Evolutionary conservation across 345 rosid species (phyloP).

Genomic region (Corymbia maculata): DNA sequence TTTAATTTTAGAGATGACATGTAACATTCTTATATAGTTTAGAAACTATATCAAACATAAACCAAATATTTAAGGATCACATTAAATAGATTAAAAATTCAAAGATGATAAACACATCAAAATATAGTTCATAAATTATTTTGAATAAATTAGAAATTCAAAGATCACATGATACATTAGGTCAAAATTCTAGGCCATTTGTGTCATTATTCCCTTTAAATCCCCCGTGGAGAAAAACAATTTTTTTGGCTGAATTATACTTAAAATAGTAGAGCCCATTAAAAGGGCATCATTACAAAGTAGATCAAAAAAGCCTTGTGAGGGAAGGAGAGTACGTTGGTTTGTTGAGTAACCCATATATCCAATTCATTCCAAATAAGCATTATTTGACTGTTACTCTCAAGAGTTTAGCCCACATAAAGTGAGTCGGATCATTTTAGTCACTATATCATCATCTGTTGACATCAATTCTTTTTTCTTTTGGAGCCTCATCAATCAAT

Average conservation of each 20-base stretch:
- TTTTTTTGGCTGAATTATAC: background rate
- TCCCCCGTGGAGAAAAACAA: background rate
- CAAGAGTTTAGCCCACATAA: background rate
- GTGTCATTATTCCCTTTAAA: background rate
- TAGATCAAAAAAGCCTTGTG: background rate
- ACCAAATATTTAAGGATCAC: too few relatives aligned
- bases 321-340: rapidly evolving
- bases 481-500: background rate
- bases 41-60: too few relatives aligned
- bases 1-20: too few relatives aligned
- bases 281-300: background rate
- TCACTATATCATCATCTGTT: background rate
- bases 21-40: too few relatives aligned
- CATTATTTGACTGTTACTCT: background rate
- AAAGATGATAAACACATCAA: background rate
- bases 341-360: background rate
- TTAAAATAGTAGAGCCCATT: background rate
- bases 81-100: too few relatives aligned
- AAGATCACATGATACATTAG: rapidly evolving
- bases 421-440: background rate
- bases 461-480: background rate
- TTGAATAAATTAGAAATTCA: too few relatives aligned
- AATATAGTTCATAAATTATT: too few relatives aligned
- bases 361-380: background rate
- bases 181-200: background rate